Evolutionary conservation across 805 yeast genomes (phyloP).

Genomic region (Metschnikowia baotianmanensis): DNA sequence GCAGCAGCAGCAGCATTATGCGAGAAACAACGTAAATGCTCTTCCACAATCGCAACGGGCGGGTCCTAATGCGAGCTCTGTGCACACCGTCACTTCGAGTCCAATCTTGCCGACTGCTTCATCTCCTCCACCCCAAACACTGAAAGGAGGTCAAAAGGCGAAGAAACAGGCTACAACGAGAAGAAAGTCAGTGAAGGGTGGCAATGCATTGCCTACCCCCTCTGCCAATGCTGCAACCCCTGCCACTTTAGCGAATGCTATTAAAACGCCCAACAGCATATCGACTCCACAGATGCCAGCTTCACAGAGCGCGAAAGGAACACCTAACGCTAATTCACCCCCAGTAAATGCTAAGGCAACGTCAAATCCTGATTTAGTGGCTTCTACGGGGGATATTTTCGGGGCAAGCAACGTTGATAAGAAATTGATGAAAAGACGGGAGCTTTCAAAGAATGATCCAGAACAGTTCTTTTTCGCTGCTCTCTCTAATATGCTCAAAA

Average conservation of each 20-base stretch:
- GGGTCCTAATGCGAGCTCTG: constrained; percentile 6
- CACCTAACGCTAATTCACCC: constrained; percentile 41
- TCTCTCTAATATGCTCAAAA: constrained; percentile 47
- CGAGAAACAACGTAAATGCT: constrained; percentile 5
- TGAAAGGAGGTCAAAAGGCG: constrained; percentile 25
- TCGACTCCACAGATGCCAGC: constrained; percentile 41
- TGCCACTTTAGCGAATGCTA: constrained; percentile 35
- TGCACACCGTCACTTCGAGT: constrained; percentile 13
- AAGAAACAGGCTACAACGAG: constrained; percentile 7
- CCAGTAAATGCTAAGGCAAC: constrained; percentile 5
- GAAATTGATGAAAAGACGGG: constrained; percentile 45
- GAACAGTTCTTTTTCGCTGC: constrained; percentile 50
- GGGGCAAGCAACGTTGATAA: constrained; percentile 34
- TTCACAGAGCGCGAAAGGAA: constrained; percentile 39
- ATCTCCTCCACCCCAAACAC: constrained; percentile 10
- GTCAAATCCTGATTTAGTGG: constrained; percentile 4
- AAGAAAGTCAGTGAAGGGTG: constrained; percentile 20
- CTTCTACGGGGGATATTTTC: constrained; percentile 22
- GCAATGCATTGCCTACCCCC: constrained; percentile 34
- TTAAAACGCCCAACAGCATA: constrained; percentile 44
- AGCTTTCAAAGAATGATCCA: constrained; percentile 45
- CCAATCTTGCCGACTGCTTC: constrained; percentile 13
- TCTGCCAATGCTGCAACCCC: constrained; percentile 38
- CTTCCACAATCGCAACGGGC: constrained; percentile 9
- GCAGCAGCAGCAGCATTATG: constrained; percentile 14